Base-by-base conservation (phyloP, 1,284 basidiomycete species). In the Meripilus lineatus region DNA sequence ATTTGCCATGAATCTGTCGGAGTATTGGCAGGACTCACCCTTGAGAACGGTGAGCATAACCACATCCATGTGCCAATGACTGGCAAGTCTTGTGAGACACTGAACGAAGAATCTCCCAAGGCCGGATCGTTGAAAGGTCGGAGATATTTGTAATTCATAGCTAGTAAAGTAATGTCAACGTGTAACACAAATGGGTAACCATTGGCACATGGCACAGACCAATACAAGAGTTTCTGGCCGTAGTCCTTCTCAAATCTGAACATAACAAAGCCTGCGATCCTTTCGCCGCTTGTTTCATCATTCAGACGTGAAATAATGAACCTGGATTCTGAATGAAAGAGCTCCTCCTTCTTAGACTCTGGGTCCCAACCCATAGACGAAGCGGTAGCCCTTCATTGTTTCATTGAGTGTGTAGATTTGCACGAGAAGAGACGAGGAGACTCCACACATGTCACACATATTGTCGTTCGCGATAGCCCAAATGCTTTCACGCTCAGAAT, bases 201-300 rank as follows among this genome's bases (percentile, higher is more conserved):
- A 33, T 24, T 18, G 40, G 41, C 32, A 8, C 15, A 30, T 30
- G 20, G n/a, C n/a, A 51, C 63, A 30, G 53, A 85, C 86, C 86
- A 87, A 55, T 89, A 89, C 3, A 85, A 35, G 2, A 84, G 59
- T 46, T 78, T 64, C 46, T 77, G 68, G 11, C 63, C 66, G 5
- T 75, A 66, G 51, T 89, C 87, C 25, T 65, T 58, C 44, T 87
- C 86, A 48, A 89, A 89, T 2, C 85, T 77, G 58, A 89, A 88
- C 61, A 78, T 77, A 5, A 68, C 57, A 53, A 77, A 89, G 1
- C 76, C 86, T 14, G 72, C 35, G 1, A 74, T 46, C 28, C n/a
- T 30, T 10, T 8, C 28, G 8, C 28, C 38, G 10, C 28, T 47
- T 18, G 37, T 23, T 22, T 42, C 25, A 20, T 57, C 51, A 17